These are phyloP conservation scores for Clarireedia homoeocarpa DNA, from an alignment of 2,329 filamentous ascomycete species.

Conservation along the genomic window DNA sequence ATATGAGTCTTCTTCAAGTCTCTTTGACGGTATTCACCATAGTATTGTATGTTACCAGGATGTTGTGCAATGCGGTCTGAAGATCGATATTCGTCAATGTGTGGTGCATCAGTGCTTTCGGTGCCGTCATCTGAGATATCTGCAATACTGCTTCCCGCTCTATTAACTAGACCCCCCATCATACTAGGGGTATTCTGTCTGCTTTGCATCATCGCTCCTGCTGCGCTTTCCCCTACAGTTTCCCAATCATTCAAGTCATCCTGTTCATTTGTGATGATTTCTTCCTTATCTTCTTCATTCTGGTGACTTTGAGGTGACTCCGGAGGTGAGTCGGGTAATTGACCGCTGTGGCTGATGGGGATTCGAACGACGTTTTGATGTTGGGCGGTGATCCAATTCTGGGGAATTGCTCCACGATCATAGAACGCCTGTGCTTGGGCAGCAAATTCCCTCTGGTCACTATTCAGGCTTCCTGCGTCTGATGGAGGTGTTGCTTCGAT, in stretches of 20 bases:
- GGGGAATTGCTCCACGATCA: slow-evolving; percentile 17
- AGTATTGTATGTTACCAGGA: slow-evolving; percentile 21
- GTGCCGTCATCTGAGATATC: slow-evolving; percentile 20
- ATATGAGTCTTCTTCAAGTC: slow-evolving; percentile 22
- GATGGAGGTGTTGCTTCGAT: slow-evolving; percentile 9
- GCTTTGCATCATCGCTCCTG: slow-evolving; percentile 2
- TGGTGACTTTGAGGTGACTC: slow-evolving; percentile 9
- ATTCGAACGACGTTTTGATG: slow-evolving; percentile 19
- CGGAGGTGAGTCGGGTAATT: slow-evolving; percentile 16
- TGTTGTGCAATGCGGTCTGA: slow-evolving; percentile 25
- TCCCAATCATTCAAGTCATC: slow-evolving; percentile 27
- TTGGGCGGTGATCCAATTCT: slow-evolving; percentile 16
- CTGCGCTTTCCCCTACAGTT: slow-evolving; percentile 23
- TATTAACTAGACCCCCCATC: slow-evolving; percentile 14
- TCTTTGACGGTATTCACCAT: slow-evolving; percentile 22
- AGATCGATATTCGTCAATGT: slow-evolving; percentile 19
- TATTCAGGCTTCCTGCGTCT: slow-evolving; percentile 5
- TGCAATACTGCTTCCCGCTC: slow-evolving; percentile 26
- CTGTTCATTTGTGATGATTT: slow-evolving; percentile 3
- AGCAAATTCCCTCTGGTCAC: slow-evolving; percentile 3
- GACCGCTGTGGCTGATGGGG: slow-evolving; percentile 16
- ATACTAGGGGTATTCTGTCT: slow-evolving; percentile 8
- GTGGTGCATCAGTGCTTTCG: slow-evolving; percentile 11
- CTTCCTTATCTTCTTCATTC: background rate
- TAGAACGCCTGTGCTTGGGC: slow-evolving; percentile 18